Conservation (phyloP, 2,329 filamentous ascomycete genomes). For the Fusarium sublunatum region DNA sequence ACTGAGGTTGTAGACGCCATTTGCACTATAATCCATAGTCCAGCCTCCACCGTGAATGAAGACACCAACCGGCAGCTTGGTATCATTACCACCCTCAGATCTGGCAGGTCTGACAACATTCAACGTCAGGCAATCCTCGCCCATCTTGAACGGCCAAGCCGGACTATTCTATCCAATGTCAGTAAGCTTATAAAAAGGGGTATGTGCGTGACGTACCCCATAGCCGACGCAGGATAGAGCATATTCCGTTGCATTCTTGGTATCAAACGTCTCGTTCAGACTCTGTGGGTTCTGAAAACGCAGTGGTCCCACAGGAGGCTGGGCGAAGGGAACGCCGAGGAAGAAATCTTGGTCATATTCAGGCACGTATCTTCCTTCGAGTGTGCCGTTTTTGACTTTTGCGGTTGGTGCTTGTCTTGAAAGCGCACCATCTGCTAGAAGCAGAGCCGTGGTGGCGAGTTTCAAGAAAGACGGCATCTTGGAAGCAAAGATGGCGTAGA, state of each 20-base stretch:
- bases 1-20: conserved; percentile 69
- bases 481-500: not conserved
- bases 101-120: conserved; percentile 36
- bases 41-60: conserved; percentile 55
- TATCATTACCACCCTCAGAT: not conserved
- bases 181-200: accelerated
- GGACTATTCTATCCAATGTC: conserved; percentile 21
- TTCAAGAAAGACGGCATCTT: conserved; percentile 20
- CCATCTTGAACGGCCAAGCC: conserved; percentile 31
- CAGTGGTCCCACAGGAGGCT: conserved; percentile 30
- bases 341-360: conserved; percentile 39
- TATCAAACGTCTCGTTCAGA: conserved; percentile 28
- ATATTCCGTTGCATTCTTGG: conserved; percentile 37
- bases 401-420: conserved; percentile 26
- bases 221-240: conserved; percentile 44
- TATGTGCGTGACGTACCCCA: conserved; percentile 11
- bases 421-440: conserved; percentile 13
- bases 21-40: conserved; percentile 54
- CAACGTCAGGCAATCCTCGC: conserved; percentile 39
- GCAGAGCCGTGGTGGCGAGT: conserved; percentile 13
- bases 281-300: conserved; percentile 34
- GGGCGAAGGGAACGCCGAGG: conserved; percentile 41
- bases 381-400: conserved; percentile 40
- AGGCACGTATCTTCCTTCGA: conserved; percentile 35
- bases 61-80: conserved; percentile 42